A percentile compares a stretch with the other conserved stretches of the same genome.
These are phyloP conservation scores for Pseudogymnoascus sp. DNA, from an alignment of 2,329 filamentous ascomycete genomes.

Conservation along the genomic window DNA sequence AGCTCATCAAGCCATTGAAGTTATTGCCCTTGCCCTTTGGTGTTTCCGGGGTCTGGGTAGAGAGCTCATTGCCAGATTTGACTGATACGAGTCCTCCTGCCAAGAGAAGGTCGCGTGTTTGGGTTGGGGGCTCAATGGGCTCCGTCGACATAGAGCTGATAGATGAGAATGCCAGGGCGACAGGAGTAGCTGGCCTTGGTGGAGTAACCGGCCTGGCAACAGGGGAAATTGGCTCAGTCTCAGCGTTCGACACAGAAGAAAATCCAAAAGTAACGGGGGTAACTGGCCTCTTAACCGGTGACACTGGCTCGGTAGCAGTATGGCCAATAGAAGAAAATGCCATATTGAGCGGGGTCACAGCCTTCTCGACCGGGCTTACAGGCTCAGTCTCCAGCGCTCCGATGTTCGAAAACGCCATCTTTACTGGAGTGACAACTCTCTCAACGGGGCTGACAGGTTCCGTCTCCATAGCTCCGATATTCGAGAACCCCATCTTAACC, in stretches of 20 bases:
- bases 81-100: constrained; percentile 41
- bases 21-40: constrained; percentile 29
- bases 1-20: constrained; percentile 37
- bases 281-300: constrained; percentile 18
- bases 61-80: constrained; percentile 24
- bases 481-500: constrained; percentile 26
- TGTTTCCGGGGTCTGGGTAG: constrained; percentile 32
- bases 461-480: not conserved
- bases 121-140: constrained; percentile 27
- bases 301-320: constrained; percentile 20
- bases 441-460: not conserved
- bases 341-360: constrained; percentile 13
- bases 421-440: constrained; percentile 13
- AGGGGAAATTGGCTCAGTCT: constrained; percentile 36
- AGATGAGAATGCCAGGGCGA: constrained; percentile 23
- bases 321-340: constrained; percentile 31
- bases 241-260: constrained; percentile 34
- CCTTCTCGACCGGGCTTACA: constrained; percentile 13
- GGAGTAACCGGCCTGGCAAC: constrained; percentile 16
- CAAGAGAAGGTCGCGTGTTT: constrained; percentile 16
- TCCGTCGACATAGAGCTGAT: constrained; percentile 25
- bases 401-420: constrained; percentile 33
- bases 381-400: constrained; percentile 21
- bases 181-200: constrained; percentile 14
- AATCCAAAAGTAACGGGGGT: constrained; percentile 26